These are phyloP conservation scores for Allodekkera sacchari DNA, from an alignment of 805 yeast genomes.

Conservation along the genomic window DNA sequence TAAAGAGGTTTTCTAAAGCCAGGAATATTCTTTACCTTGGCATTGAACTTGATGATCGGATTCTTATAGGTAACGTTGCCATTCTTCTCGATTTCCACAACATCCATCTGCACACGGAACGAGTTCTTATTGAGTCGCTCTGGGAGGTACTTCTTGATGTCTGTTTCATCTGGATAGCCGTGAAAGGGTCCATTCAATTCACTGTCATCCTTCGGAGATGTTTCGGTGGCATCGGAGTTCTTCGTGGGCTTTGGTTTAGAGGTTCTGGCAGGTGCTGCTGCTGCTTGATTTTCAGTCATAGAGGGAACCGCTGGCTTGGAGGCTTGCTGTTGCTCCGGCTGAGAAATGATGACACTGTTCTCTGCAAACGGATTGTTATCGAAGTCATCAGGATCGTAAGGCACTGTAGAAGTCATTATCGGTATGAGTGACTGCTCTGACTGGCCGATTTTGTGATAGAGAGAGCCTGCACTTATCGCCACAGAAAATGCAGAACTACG, in stretches of 20 bases:
- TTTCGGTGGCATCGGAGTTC: conserved; percentile 6
- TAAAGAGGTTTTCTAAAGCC: conserved; percentile 64
- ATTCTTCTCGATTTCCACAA: conserved; percentile 63
- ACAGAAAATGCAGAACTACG: no score
- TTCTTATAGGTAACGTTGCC: conserved; percentile 54
- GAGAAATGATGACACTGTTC: conserved; percentile 21
- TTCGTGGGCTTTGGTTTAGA: conserved; percentile 6
- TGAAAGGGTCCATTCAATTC: conserved; percentile 16
- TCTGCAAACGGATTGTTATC: conserved; percentile 59
- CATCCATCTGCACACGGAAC: conserved; percentile 41
- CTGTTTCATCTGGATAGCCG: conserved; percentile 28
- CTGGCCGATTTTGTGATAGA: no score
- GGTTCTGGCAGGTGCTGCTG: conserved; percentile 1
- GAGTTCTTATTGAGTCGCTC: conserved; percentile 35
- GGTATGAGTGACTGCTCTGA: no score
- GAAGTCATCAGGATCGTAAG: conserved; percentile 41
- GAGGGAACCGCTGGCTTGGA: conserved; percentile 1
- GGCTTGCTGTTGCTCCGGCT: background rate
- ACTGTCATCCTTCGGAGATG: conserved; percentile 3
- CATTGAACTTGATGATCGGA: conserved; percentile 72
- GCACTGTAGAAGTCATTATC: conserved; percentile 28
- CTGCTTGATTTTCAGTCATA: conserved; percentile 1
- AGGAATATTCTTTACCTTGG: conserved; percentile 50
- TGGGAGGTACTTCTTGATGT: conserved; percentile 38
- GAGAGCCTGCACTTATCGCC: no score